These are phyloP conservation scores for Pezicula neosporulosa DNA, from an alignment of 2,329 filamentous ascomycete species.

Conservation along the genomic window DNA sequence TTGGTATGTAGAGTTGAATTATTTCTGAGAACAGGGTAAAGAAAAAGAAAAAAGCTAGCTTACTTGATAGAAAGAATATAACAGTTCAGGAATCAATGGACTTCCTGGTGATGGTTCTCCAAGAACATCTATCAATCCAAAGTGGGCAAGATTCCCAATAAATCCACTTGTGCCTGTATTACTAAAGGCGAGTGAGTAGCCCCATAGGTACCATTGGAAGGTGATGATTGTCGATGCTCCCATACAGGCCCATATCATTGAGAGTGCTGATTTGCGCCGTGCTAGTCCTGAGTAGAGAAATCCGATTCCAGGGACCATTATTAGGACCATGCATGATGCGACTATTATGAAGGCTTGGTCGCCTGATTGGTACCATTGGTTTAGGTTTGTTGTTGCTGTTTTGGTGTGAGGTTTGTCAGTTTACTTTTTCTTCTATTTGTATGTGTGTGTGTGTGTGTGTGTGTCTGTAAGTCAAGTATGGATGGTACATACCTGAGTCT, in stretches of 20 bases:
- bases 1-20: no score
- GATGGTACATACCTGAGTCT: constrained; percentile 14
- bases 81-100: constrained; percentile 79
- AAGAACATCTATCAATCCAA: constrained; percentile 80
- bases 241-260: constrained; percentile 94
- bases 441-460: no score
- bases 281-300: constrained; percentile 95
- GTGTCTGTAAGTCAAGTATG: not conserved
- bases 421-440: no score
- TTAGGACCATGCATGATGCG: constrained; percentile 81
- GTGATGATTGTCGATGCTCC: constrained; percentile 83
- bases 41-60: not conserved
- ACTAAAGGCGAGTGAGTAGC: constrained; percentile 89
- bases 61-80: constrained; percentile 91
- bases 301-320: constrained; percentile 92
- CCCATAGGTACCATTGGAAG: constrained; percentile 99
- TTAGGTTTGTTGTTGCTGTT: constrained; percentile 75
- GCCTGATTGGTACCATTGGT: constrained; percentile 87
- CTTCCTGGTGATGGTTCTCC: constrained; percentile 78
- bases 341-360: constrained; percentile 91
- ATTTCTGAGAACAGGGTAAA: not conserved
- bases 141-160: constrained; percentile 84
- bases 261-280: constrained; percentile 88
- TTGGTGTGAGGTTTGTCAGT: not conserved
- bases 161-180: constrained; percentile 75